A percentile compares a stretch with the other conserved stretches of the same genome.
Evolutionary conservation across 257 asterid genomes (phyloP).

Genomic region (Marsdenia floribunda): DNA sequence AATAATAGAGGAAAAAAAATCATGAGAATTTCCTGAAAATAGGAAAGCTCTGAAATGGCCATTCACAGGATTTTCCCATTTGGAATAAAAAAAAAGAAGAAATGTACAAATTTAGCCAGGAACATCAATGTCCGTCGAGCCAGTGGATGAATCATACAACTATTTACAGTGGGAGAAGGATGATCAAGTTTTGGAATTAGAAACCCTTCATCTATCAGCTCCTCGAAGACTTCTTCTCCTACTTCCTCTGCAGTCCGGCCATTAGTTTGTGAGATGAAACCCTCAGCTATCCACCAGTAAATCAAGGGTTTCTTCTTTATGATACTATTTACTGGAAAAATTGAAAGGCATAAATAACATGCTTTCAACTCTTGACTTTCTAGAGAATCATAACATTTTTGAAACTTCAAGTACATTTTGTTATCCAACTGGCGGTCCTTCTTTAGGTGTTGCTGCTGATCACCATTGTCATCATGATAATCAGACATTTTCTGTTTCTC

Average conservation of each 20-base stretch:
- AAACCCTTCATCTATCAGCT: constrained; percentile 1
- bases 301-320: constrained; percentile 10
- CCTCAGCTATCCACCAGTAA: constrained; percentile 13
- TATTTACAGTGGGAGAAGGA: not conserved
- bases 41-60: not conserved
- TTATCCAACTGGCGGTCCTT: not conserved
- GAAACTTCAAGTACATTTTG: not conserved
- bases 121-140: not conserved
- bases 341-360: constrained; percentile 10
- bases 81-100: not conserved
- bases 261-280: not conserved
- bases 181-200: not conserved
- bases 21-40: not conserved
- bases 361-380: constrained; percentile 3
- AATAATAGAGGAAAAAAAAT: not conserved
- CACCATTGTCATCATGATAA: too few species aligned
- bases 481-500: not conserved
- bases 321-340: constrained; percentile 1
- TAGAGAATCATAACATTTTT: not conserved
- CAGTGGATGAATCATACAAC: constrained; percentile 9
- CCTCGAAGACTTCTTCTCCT: constrained; percentile 7
- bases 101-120: not conserved
- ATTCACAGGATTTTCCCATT: not conserved
- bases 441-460: not conserved
- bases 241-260: constrained; percentile 6